phyloP scores from a whole-genome alignment of 192 early-diverging fungal species.

The Backusella sp. region DNA sequence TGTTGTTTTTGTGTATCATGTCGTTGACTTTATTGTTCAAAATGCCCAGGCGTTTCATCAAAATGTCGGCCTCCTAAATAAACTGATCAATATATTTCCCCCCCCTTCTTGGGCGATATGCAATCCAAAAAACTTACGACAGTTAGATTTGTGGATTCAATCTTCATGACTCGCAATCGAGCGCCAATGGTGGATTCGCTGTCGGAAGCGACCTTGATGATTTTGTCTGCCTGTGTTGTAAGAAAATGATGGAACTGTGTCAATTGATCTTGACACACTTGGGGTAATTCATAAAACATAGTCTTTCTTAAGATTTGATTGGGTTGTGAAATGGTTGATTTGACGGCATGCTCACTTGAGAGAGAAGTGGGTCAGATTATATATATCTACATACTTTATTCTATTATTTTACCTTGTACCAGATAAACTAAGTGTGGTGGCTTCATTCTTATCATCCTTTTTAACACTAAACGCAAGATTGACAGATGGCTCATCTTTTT shows the following conservation, averaged over 20 bases:
- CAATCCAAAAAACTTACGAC: slow-evolving; percentile 8
- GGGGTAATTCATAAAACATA: not conserved
- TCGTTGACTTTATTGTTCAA: not conserved
- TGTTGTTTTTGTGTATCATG: not conserved
- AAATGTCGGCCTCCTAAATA: not conserved
- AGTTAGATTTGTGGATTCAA: not conserved
- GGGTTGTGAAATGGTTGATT: slow-evolving; percentile 1
- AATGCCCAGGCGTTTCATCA: not conserved
- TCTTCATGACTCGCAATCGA: not conserved
- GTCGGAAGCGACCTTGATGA: not conserved
- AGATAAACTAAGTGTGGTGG: not conserved
- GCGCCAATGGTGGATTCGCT: not conserved
- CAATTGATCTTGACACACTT: not conserved
- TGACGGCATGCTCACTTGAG: not conserved
- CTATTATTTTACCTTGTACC: not conserved
- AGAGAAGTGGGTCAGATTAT: not conserved
- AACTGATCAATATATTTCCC: no score
- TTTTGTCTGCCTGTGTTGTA: not conserved
- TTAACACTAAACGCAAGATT: not conserved
- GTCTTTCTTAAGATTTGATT: slow-evolving; percentile 3
- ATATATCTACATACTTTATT: not conserved
- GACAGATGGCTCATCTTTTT: not conserved
- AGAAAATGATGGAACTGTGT: not conserved
- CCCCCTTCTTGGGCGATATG: no score
- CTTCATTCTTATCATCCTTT: not conserved